A percentile compares a stretch with the other conserved stretches of the same genome.
Conservation (phyloP, 2,329 filamentous ascomycete species). For the Nigrograna mackinnonii region DNA sequence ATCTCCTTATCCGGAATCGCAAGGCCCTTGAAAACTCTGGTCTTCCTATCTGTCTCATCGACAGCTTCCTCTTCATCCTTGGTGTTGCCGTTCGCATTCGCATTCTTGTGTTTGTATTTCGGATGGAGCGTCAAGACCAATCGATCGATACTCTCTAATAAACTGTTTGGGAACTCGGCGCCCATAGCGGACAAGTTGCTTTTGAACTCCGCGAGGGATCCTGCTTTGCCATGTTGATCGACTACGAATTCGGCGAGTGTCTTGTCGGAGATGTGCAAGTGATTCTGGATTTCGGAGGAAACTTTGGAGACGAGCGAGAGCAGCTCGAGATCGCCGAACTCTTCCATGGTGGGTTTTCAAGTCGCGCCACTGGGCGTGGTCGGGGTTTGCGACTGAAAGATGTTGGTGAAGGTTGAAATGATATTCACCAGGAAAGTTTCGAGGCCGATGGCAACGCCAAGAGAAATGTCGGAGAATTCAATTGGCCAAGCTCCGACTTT, state of each 20-base stretch:
- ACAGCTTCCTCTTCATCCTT: conserved; percentile 53
- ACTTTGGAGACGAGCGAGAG: conserved; percentile 94
- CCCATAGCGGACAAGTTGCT: conserved; percentile 74
- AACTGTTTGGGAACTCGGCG: conserved; percentile 80
- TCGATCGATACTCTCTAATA: conserved; percentile 90
- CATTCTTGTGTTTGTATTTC: conserved; percentile 68
- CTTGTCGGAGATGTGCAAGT: conserved; percentile 89
- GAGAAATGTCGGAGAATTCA: no score
- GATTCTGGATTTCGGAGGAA: conserved; percentile 90
- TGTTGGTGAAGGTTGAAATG: background rate
- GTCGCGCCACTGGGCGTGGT: background rate
- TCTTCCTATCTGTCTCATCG: conserved; percentile 68
- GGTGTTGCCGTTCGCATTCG: conserved; percentile 29
- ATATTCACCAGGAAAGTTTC: no score
- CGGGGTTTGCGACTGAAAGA: background rate
- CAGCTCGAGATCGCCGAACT: conserved; percentile 87
- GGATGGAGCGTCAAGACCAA: conserved; percentile 89
- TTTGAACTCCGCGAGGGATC: conserved; percentile 73
- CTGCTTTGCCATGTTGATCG: conserved; percentile 79
- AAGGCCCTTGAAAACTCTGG: conserved; percentile 87
- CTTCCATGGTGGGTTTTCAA: conserved; percentile 75
- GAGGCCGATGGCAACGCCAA: no score
- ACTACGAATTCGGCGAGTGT: conserved; percentile 97
- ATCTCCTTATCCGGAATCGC: conserved; percentile 79
- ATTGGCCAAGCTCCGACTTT: no score